Percentiles rank a stretch among this genome's conserved stretches.
These are phyloP conservation scores for Mimosa bimucronata DNA, from an alignment of 306 rosid species.

Conservation along the genomic window DNA sequence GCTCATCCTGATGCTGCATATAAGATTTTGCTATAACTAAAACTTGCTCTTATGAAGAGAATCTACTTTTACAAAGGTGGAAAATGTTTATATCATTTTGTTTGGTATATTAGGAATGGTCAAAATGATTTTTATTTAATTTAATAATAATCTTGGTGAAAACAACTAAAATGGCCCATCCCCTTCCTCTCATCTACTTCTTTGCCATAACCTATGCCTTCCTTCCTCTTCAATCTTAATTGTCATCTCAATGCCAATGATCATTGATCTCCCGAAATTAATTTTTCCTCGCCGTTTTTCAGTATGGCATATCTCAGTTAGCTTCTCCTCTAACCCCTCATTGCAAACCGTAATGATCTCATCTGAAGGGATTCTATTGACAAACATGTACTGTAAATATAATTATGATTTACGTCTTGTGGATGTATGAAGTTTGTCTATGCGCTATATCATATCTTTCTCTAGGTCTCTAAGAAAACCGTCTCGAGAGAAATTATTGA, in stretches of 20 bases:
- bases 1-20: background rate
- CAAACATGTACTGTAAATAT: background rate
- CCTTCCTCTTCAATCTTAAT: background rate
- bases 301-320: background rate
- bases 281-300: no score
- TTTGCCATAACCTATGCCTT: background rate
- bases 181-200: background rate
- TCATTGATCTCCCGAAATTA: background rate
- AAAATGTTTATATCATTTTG: background rate
- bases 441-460: background rate
- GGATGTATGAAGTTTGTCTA: background rate
- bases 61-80: background rate
- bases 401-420: background rate
- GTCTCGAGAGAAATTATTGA: conserved; percentile 31
- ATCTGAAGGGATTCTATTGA: background rate
- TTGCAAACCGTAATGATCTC: background rate
- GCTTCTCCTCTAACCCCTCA: background rate
- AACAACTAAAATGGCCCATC: background rate
- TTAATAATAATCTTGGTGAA: background rate
- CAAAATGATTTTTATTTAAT: no score
- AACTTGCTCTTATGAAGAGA: background rate
- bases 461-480: background rate
- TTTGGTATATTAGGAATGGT: background rate
- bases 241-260: background rate
- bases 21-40: background rate